Percentiles rank a stretch among this genome's conserved stretches.
These are phyloP conservation scores for Phytophthora chlamydospora DNA, from an alignment of 352 stramenopile genomes.

Conservation along the genomic window DNA sequence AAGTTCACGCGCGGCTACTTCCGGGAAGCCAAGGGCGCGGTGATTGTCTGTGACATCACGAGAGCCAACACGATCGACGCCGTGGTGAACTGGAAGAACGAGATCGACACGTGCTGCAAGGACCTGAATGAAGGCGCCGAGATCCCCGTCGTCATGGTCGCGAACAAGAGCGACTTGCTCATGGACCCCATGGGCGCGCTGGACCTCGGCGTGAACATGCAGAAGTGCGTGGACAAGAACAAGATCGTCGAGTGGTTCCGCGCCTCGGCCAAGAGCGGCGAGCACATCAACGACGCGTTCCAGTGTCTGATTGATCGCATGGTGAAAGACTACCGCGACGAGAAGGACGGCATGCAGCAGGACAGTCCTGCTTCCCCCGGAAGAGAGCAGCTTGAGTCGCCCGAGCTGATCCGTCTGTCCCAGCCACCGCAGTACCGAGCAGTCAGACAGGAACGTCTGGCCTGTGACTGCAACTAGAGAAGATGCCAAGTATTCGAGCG, in stretches of 20 bases:
- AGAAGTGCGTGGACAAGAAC: conserved; percentile 80
- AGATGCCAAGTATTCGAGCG: not conserved
- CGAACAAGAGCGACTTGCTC: conserved; percentile 89
- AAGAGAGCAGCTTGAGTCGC: conserved; percentile 4
- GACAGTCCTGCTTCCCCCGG: not conserved
- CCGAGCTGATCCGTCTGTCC: conserved; percentile 54
- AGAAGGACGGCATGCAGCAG: conserved; percentile 28
- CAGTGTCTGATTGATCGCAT: conserved; percentile 66
- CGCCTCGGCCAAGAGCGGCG: conserved; percentile 72
- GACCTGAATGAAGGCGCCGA: conserved; percentile 43
- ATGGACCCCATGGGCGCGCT: conserved; percentile 68
- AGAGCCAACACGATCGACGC: conserved; percentile 86
- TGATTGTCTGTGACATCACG: conserved; percentile 91
- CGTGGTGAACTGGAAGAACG: conserved; percentile 81
- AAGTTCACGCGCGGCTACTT: conserved; percentile 90
- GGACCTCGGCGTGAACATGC: conserved; percentile 82
- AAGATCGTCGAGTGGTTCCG: conserved; percentile 84
- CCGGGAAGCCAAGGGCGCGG: conserved; percentile 72
- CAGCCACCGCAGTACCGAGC: conserved; percentile 31
- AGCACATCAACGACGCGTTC: conserved; percentile 68
- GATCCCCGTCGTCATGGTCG: conserved; percentile 83
- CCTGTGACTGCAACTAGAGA: conserved; percentile 61
- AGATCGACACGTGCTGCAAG: conserved; percentile 73
- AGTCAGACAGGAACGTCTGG: conserved; percentile 35
- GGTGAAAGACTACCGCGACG: conserved; percentile 50